phyloP scores from a whole-genome alignment of 2,329 filamentous ascomycete species.

The Ophiostoma ulmi region DNA sequence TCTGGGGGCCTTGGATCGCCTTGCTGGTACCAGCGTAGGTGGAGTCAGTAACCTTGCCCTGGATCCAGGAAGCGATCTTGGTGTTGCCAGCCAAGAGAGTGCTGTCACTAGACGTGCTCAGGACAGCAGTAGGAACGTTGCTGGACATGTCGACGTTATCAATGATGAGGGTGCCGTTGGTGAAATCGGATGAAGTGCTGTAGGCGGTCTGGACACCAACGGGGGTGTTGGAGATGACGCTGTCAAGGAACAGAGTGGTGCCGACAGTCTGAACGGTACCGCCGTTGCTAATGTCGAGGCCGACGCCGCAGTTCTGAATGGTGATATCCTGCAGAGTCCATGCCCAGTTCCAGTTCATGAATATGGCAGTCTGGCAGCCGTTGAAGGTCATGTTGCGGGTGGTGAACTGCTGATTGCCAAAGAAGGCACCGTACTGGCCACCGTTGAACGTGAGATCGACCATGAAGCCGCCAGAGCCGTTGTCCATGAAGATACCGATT shows the following conservation, averaged over 20 bases:
- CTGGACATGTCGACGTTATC: constrained; percentile 82
- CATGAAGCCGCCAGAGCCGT: constrained; percentile 80
- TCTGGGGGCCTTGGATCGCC: constrained; percentile 56
- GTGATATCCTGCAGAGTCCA: constrained; percentile 73
- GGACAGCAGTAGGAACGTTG: constrained; percentile 62
- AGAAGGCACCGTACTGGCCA: constrained; percentile 69
- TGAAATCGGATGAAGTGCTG: constrained; percentile 49
- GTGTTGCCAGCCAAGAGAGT: constrained; percentile 64
- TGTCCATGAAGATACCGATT: constrained; percentile 78
- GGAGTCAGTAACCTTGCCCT: constrained; percentile 57
- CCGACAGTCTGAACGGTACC: constrained; percentile 67
- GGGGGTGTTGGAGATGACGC: constrained; percentile 67
- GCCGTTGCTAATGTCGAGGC: constrained; percentile 70
- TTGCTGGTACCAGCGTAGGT: constrained; percentile 37
- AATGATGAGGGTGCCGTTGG: constrained; percentile 76
- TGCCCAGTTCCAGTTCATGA: constrained; percentile 89
- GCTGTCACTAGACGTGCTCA: constrained; percentile 49
- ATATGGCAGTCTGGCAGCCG: constrained; percentile 74
- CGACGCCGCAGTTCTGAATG: constrained; percentile 70
- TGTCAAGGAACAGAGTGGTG: constrained; percentile 78
- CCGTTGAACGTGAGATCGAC: constrained; percentile 78
- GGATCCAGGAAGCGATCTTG: constrained; percentile 66
- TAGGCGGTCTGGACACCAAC: constrained; percentile 75
- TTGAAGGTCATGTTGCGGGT: constrained; percentile 79
- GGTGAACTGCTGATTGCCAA: constrained; percentile 85